A percentile compares a stretch with the other conserved stretches of the same genome.
phyloP scores from a whole-genome alignment of 1,284 basidiomycete genomes.

The Tylopilus orsonianus region DNA sequence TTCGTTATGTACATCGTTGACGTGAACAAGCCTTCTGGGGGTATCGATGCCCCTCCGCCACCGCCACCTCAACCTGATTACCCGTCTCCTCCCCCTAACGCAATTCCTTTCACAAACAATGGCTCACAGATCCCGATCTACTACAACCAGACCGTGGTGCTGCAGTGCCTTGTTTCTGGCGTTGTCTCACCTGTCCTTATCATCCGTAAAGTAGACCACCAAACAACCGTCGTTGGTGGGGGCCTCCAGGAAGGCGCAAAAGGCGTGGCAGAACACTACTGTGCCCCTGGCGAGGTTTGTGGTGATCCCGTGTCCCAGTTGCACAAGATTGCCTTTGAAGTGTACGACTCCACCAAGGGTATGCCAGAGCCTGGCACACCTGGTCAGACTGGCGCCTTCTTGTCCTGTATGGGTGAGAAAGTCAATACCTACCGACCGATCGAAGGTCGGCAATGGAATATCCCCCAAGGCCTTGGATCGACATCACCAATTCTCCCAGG shows the following conservation, averaged over 20 bases:
- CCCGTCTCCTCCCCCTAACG: conserved; percentile 87
- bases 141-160: conserved; percentile 94
- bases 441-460: conserved; percentile 75
- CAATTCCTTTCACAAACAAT: conserved; percentile 77
- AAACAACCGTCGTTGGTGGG: conserved; percentile 87
- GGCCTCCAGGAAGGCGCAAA: conserved; percentile 80
- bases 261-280: conserved; percentile 79
- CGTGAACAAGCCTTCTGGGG: conserved; percentile 75
- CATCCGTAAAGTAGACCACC: conserved; percentile 91
- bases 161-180: conserved; percentile 93
- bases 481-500: conserved; percentile 64
- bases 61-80: conserved; percentile 81
- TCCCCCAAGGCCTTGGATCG: conserved; percentile 41
- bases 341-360: conserved; percentile 70
- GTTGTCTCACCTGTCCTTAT: conserved; percentile 91
- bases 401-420: conserved; percentile 86
- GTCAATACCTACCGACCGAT: conserved; percentile 86
- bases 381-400: conserved; percentile 74
- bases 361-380: conserved; percentile 71
- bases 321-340: conserved; percentile 92
- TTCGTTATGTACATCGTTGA: conserved; percentile 96
- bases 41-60: conserved; percentile 73
- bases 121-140: conserved; percentile 83
- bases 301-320: conserved; percentile 94
- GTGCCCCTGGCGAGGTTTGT: conserved; percentile 80